These are phyloP conservation scores for Penicillium griseofulvum DNA, from an alignment of 2,329 filamentous ascomycete genomes.

Conservation along the genomic window DNA sequence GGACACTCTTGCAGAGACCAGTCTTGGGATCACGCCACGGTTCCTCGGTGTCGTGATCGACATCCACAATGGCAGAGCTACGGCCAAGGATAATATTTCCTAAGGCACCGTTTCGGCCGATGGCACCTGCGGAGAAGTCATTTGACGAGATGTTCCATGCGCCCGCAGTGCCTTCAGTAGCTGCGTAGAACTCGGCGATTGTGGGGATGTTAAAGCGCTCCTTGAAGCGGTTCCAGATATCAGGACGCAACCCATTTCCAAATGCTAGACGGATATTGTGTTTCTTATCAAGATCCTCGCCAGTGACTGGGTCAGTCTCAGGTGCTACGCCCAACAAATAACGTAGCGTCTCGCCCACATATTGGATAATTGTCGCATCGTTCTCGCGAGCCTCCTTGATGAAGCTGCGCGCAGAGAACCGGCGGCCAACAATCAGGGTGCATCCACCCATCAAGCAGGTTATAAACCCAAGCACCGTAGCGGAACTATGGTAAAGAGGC, in stretches of 20 bases:
- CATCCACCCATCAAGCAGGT: constrained; percentile 59
- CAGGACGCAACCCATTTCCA: constrained; percentile 80
- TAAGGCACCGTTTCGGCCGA: constrained; percentile 69
- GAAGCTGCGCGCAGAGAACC: constrained; percentile 74
- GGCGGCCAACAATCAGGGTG: constrained; percentile 70
- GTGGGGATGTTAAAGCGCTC: constrained; percentile 72
- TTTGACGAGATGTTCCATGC: constrained; percentile 74
- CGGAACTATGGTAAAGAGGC: constrained; percentile 86
- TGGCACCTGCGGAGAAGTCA: constrained; percentile 69
- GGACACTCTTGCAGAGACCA: constrained; percentile 63
- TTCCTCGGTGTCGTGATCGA: constrained; percentile 69
- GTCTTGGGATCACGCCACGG: constrained; percentile 67
- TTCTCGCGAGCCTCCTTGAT: constrained; percentile 72
- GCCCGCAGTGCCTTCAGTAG: constrained; percentile 69
- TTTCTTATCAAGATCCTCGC: constrained; percentile 67
- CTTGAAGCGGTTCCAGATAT: constrained; percentile 82
- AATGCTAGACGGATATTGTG: constrained; percentile 74
- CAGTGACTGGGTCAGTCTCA: constrained; percentile 61
- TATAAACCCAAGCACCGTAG: constrained; percentile 66
- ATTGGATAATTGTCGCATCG: constrained; percentile 74
- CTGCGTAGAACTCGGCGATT: constrained; percentile 77
- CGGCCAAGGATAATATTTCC: constrained; percentile 55
- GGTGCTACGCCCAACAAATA: constrained; percentile 70
- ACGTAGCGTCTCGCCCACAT: constrained; percentile 82
- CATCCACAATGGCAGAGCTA: constrained; percentile 59